Conservation (phyloP, 192 early-diverging fungal species). For the Kappamyces sp. region DNA sequence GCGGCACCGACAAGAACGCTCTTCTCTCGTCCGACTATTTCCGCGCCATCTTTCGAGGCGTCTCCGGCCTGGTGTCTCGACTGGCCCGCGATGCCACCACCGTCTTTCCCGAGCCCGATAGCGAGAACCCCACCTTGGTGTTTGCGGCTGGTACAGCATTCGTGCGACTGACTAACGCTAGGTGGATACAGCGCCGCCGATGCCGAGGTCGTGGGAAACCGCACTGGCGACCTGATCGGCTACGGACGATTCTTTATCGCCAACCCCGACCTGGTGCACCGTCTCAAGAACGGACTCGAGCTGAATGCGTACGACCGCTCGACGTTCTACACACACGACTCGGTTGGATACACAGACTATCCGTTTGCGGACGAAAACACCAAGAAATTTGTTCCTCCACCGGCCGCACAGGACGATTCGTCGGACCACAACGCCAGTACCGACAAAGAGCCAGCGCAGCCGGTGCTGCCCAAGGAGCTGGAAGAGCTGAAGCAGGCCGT, state of each 20-base stretch:
- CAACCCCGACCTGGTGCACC: constrained; percentile 41
- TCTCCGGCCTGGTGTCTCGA: constrained; percentile 19
- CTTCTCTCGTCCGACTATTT: constrained; percentile 6
- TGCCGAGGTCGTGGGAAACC: constrained; percentile 20
- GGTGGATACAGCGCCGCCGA: constrained; percentile 29
- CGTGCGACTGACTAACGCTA: background rate
- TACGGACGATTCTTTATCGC: constrained; percentile 39
- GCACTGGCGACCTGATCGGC: constrained; percentile 34
- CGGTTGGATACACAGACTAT: constrained; percentile 33
- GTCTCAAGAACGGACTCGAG: constrained; percentile 21
- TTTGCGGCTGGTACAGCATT: background rate
- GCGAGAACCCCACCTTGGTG: constrained; percentile 12
- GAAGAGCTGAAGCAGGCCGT: too few species aligned
- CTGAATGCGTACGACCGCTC: constrained; percentile 28
- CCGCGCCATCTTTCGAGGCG: constrained; percentile 11
- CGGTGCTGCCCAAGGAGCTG: too few species aligned
- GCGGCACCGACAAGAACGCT: constrained; percentile 6
- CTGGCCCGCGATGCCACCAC: constrained; percentile 9
- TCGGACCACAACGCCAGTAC: too few species aligned
- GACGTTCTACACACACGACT: constrained; percentile 29
- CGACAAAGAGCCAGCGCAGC: too few species aligned
- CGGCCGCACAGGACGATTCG: too few species aligned
- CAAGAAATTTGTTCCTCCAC: constrained; percentile 7
- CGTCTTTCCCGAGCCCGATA: constrained; percentile 1
- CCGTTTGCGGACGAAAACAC: constrained; percentile 16